Percentiles rank a stretch among this genome's conserved stretches.
phyloP scores from a whole-genome alignment of 73 alveolate genomes.

The Stentor coeruleus region DNA sequence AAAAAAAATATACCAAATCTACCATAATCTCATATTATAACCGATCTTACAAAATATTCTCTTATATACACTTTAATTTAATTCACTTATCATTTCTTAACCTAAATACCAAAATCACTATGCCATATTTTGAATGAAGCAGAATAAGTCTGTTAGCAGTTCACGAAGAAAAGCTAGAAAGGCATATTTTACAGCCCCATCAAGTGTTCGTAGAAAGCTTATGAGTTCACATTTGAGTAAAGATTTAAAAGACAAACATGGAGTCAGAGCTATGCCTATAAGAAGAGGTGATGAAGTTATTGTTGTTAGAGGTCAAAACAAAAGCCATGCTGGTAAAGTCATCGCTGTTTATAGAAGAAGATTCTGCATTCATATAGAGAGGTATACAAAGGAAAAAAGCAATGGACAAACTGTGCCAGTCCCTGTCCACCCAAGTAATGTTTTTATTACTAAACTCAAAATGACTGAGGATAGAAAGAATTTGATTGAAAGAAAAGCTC shows the following conservation, averaged over 20 bases:
- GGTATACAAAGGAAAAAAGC: constrained; percentile 28
- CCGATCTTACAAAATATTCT: no score
- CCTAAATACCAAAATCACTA: no score
- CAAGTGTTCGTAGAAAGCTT: constrained; percentile 68
- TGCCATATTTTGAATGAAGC: no score
- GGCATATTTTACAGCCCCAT: constrained; percentile 74
- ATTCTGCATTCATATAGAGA: constrained; percentile 32
- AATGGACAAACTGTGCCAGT: constrained; percentile 34
- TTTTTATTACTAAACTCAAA: constrained; percentile 25
- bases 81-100: no score
- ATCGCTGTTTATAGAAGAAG: constrained; percentile 35
- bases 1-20: no score
- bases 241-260: constrained; percentile 60
- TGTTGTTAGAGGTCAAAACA: constrained; percentile 54
- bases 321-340: no score
- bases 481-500: constrained; percentile 35
- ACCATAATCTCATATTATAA: no score
- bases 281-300: constrained; percentile 61
- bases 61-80: no score
- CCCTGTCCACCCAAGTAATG: constrained; percentile 30
- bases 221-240: constrained; percentile 70
- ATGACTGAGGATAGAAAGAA: constrained; percentile 32
- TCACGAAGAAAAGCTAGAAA: constrained; percentile 75
- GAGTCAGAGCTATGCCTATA: constrained; percentile 62
- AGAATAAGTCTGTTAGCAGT: constrained; percentile 58